phyloP scores from a whole-genome alignment of 108 stramenopile genomes.

The Craspedostauros australis region DNA sequence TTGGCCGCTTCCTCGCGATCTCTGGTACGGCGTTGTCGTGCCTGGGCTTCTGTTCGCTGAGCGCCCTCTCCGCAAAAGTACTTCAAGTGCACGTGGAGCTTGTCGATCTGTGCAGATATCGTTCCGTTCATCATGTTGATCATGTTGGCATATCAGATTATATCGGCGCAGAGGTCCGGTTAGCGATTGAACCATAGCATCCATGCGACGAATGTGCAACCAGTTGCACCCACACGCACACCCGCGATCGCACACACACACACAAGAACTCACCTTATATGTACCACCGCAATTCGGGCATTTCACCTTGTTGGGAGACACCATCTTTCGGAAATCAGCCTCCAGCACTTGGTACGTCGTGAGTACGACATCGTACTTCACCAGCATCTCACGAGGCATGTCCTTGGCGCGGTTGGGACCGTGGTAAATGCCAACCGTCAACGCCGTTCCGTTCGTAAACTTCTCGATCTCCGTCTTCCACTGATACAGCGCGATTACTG shows the following conservation, averaged over 20 bases:
- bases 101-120: conserved; percentile 82
- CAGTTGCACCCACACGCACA: no score
- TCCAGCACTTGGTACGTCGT: conserved; percentile 97
- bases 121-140: background rate
- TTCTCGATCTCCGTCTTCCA: conserved; percentile 96
- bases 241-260: no score
- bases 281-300: conserved; percentile 91
- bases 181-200: no score
- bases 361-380: conserved; percentile 89
- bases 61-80: conserved; percentile 95
- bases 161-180: no score
- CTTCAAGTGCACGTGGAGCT: conserved; percentile 83
- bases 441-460: conserved; percentile 66
- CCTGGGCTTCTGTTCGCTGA: conserved; percentile 88
- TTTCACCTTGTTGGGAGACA: conserved; percentile 82
- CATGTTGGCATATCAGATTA: no score
- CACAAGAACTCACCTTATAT: conserved; percentile 44
- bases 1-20: conserved; percentile 21
- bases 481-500: conserved; percentile 92
- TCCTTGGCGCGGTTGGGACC: conserved; percentile 69
- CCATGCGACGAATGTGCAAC: no score
- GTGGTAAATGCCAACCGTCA: conserved; percentile 89
- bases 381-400: conserved; percentile 65
- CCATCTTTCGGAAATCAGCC: conserved; percentile 91
- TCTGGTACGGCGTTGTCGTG: conserved; percentile 73